Evolutionary conservation across 176 grass and related monocot species (phyloP), one percentile per base, ranked within the genome.

Genomic region (Typha latifolia): DNA sequence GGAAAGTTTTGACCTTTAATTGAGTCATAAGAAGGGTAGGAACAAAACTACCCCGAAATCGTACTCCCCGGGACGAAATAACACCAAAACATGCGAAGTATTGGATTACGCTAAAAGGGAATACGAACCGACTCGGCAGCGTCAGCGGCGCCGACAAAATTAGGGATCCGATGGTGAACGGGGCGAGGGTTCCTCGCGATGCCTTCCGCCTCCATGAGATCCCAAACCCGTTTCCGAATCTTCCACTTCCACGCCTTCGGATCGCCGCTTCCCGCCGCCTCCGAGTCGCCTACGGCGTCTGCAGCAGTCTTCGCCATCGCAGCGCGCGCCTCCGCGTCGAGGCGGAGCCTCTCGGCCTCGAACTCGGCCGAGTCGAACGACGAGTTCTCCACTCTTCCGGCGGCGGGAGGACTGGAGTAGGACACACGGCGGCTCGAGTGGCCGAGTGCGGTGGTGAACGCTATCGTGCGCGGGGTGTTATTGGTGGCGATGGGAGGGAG

Each of bases 161-260:
- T 97, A 79, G 93, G 88, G 72, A 97, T 97, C 57, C 85, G 93
- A 78, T 97, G 93, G 81, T 97, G 93, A 48, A 92, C 88, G 15
- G 93, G 88, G 13, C 83, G 88, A 49, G 93, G 93, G 67, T 87
- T 86, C 14, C 85, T 78, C 47, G 85, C 85, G 13, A 92, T 57
- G 20, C 81, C 82, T 47, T 92, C 83, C 1, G 85, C 75, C 76
- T 97, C 88, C 69, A 97, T 80, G 55, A 74, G 21, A 69, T 92
- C 88, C 93, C 93, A 97, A 14, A 89, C 80, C 49, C 78, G 43
- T 75, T 84, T 89, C 37, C 93, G 53, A 69, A 92, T 92, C 69
- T 31, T 71, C 93, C 88, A 97, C 82, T 97, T 97, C 93, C 93
- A 97, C 62, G 81, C 80, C 64, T 69, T 81, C 52, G 76, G 80